Evolutionary conservation across 257 asterid species (phyloP), one percentile per base, ranked within the genome.

Genomic region (Solanum paucissectum): DNA sequence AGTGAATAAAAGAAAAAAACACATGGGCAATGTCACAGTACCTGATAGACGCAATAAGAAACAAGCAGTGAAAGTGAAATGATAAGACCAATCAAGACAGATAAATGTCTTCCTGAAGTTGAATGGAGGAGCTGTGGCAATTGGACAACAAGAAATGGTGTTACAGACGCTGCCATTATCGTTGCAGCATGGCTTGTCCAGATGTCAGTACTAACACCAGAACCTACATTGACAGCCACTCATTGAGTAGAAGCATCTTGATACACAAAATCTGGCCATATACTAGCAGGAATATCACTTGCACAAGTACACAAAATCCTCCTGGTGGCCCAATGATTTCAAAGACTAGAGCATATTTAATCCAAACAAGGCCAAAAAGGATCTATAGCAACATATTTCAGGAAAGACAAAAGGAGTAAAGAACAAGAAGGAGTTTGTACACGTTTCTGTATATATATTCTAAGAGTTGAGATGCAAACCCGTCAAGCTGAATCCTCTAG

Each of bases 11-110:
- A 49, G 71, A 29, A n/a, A 82, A 82, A 32, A 82, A 32, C 42
- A 49, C 11, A 49, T 32, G 32, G 18, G 7, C 44, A 82, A 82
- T 32, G 86, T 49, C 69, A 49, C 12, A 49, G 16, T 93, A 96
- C 98, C 98, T 95, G 99, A 93, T 94, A 96, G 46, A 95, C 88
- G 90, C 98, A 96, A 89, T 96, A 96, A 86, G 97, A 74, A 87
- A 96, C 86, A 83, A 95, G 90, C 52, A 94, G 92, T 40, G 92
- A 49, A 88, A 90, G 91, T 21, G 99, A 95, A 68, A 93, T 89
- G 49, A 95, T 90, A 77, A 96, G 96, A 86, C 90, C 97, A 88
- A 93, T 91, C 93, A 96, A 92, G 87, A 95, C 95, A 83, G 95
- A 90, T 86, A 93, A 89, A 89, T 92, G 94, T 86, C 95, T 91